phyloP scores from a whole-genome alignment of 2,329 filamentous ascomycete species.

The Alternaria hordeiaustralica region DNA sequence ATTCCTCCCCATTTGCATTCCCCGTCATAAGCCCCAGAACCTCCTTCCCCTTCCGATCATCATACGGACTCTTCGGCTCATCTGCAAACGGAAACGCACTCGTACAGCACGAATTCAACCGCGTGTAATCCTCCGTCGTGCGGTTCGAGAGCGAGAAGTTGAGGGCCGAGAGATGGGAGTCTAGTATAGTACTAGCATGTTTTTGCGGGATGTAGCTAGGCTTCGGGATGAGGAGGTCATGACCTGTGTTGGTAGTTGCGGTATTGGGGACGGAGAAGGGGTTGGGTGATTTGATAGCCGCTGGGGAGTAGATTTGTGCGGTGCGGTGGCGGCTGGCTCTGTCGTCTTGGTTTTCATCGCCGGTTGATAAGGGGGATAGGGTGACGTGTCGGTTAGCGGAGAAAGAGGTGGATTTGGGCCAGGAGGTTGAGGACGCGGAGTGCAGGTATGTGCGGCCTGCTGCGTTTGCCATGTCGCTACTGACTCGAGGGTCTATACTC shows the following conservation, averaged over 20 bases:
- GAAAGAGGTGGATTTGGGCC: constrained; percentile 21
- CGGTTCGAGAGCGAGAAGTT: not conserved
- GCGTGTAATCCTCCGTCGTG: not conserved
- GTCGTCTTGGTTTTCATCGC: not conserved
- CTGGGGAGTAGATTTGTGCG: not conserved
- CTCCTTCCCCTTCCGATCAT: constrained; percentile 29
- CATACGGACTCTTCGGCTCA: constrained; percentile 11
- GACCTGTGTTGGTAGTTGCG: not conserved
- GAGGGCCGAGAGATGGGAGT: not conserved
- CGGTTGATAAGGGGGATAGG: constrained; percentile 11
- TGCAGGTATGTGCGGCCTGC: constrained; percentile 8
- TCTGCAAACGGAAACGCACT: not conserved
- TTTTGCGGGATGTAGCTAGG: not conserved
- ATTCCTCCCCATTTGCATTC: constrained; percentile 13
- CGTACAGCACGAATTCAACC: constrained; percentile 11
- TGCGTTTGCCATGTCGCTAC: not conserved
- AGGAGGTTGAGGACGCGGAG: not conserved
- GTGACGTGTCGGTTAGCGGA: constrained; percentile 24
- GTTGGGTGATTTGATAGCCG: not conserved
- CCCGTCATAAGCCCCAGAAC: constrained; percentile 24
- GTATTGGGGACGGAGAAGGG: not conserved
- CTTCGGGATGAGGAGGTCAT: not conserved
- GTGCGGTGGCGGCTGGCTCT: not conserved
- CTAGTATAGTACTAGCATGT: not conserved
- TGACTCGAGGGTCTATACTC: constrained; percentile 7